Evolutionary conservation across 2,329 filamentous ascomycete genomes (phyloP), one percentile per base, ranked within the genome.

Genomic region (Lizonia empirigonia): DNA sequence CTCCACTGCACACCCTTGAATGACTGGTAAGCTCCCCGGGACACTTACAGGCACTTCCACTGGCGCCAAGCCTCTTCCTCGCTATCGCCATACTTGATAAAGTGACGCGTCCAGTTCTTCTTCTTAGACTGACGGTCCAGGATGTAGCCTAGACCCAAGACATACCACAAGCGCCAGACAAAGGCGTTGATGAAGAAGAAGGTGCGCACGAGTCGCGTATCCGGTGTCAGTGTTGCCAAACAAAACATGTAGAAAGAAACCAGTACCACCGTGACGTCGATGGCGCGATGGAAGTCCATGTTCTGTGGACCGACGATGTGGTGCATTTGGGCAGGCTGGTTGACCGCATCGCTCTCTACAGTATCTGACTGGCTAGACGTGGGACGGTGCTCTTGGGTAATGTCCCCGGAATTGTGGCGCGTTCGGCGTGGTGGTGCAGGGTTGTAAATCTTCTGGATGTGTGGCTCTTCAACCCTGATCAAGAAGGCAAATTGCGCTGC

Each of bases 371-470:
- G 73, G 46, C 60, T 62, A 8, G 70, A 64, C 45, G 63, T 52
- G 26, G 71, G 69, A 27, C 60, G 70, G 62, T 71, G 74, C 69
- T 68, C 75, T 63, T 69, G 69, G 70, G 56, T 63, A 44, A 74
- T 67, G 36, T 69, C 66, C 58, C 75, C 73, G 57, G 62, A 68
- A 52, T 66, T 62, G 64, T 72, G 67, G 69, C 70, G 75, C 74
- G 85, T 89, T 72, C 77, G 77, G 56, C 91, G 90, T 53, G 91
- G 90, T 34, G 89, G 83, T 42, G 92, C 92, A 26, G 91, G 85
- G 69, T 97, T 97, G 80, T 99, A 99, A 3, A 87, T 97, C 79
- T 95, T 95, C 68, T 97, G 91, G 76, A 99, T 99, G 70, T 99
- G 94, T 44, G 94, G 94, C 68, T 95, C 96, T 77, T 99, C 94